Evolutionary conservation across 2,329 filamentous ascomycete genomes (phyloP).

Genomic region (Pestalotiopsis sp.): DNA sequence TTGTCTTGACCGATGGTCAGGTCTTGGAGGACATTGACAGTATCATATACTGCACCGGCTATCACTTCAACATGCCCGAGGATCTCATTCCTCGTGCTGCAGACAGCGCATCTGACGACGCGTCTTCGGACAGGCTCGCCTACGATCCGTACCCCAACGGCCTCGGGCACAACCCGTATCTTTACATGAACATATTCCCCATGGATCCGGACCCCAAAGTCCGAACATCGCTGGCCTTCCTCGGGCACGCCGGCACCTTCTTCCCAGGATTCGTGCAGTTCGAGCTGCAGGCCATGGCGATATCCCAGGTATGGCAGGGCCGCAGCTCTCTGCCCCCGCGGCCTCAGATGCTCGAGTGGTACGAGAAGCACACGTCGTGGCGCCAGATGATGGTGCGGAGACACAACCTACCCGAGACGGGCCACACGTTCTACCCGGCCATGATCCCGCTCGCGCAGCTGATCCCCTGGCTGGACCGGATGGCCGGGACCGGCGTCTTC

Average conservation of each 20-base stretch:
- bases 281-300: conserved; percentile 14
- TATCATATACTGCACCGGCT: conserved; percentile 35
- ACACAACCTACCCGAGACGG: not conserved
- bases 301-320: conserved; percentile 13
- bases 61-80: conserved; percentile 27
- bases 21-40: conserved; percentile 33
- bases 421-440: conserved; percentile 13
- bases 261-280: conserved; percentile 16
- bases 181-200: conserved; percentile 13
- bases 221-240: conserved; percentile 13
- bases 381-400: not conserved
- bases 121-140: no score
- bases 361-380: not conserved
- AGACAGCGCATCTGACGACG: not conserved
- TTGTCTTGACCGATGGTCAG: conserved; percentile 30
- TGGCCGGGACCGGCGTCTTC: conserved; percentile 13
- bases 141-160: conserved; percentile 8
- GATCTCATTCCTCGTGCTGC: conserved; percentile 3
- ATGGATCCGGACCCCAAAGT: conserved; percentile 9
- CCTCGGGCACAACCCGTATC: not conserved
- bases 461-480: conserved; percentile 11
- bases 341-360: conserved; percentile 2
- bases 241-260: conserved; percentile 10
- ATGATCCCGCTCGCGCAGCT: conserved; percentile 9
- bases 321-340: conserved; percentile 6